Evolutionary conservation across 2,329 filamentous ascomycete species (phyloP), one percentile per base, ranked within the genome.

Genomic region (Clarireedia homoeocarpa): DNA sequence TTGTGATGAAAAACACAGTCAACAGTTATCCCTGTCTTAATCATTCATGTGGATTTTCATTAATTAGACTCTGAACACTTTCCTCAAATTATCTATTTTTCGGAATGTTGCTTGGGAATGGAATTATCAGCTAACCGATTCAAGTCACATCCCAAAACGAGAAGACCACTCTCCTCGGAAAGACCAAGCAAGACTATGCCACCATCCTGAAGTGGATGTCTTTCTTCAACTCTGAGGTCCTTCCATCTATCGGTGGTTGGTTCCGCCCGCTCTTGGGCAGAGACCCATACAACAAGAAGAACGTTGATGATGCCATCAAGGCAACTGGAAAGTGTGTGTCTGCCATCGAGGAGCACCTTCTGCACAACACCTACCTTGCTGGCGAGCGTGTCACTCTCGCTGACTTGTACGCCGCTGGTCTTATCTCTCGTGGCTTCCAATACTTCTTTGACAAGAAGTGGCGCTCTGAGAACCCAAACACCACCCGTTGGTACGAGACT

Each of bases 1-100:
- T 67, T 61, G 66, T 66, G 68, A 70, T 69, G 68, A 67, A 65
- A 63, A 79, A 79, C 77, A 78, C 80, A 79, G 77, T 82, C 80
- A 85, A 79, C 87, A 94, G 90, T 95, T 95, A 95, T 95, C 90
- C 92, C 92, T 96, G 89, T 88, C 92, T 94, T 89, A 96, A 95
- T 67, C 74, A 77, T 77, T 72, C 75, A 74, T 96, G 91, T 95
- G 91, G 91, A 96, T 82, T 48, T 55, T 83, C 79, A 65, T 65
- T 68, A 70, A 69, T 81, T 90, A 92, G 84, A 88, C 86, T 89
- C 86, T 90, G 86, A 91, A 75, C 72, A 72, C 67, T 63, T 68
- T 66, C 61, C 65, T 65, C 56, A 24, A 57, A 56, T 45, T 55
- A 55, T 42, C 23, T 48, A 55, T 39, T 5, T 42, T 57, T 54